Evolutionary conservation across 2,329 filamentous ascomycete species (phyloP).

Genomic region (Aureobasidium namibiae): DNA sequence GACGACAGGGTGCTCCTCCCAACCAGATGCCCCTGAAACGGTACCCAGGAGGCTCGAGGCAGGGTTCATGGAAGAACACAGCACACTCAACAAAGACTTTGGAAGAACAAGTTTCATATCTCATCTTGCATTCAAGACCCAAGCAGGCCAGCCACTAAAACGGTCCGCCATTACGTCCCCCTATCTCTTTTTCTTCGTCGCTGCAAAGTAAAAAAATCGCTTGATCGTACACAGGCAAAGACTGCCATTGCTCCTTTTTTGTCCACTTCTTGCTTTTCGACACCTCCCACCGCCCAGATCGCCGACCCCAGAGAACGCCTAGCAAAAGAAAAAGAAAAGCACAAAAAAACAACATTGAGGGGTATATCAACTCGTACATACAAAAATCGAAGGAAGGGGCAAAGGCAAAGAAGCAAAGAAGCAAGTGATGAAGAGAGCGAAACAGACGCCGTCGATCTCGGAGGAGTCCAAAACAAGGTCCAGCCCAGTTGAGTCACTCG

Average conservation of each 20-base stretch:
- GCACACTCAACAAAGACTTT: not conserved
- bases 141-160: not conserved
- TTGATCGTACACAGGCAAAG: not conserved
- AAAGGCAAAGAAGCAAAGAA: not conserved
- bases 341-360: slow-evolving; percentile 9
- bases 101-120: not conserved
- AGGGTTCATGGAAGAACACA: not conserved
- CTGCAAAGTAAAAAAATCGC: not conserved
- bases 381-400: not conserved
- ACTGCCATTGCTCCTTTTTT: not conserved
- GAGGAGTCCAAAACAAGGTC: not conserved
- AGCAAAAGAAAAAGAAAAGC: not conserved
- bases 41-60: not conserved
- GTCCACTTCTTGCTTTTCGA: not conserved
- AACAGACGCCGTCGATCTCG: not conserved
- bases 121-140: not conserved
- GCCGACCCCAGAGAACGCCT: not conserved
- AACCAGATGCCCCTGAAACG: not conserved
- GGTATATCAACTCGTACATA: slow-evolving; percentile 13
- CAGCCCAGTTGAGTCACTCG: not conserved
- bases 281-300: not conserved
- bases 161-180: not conserved
- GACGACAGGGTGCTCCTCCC: not conserved
- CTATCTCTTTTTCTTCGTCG: not conserved
- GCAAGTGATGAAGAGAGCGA: not conserved